Conservation (phyloP, 352 stramenopile genomes). For the Pythium sukuiense region DNA sequence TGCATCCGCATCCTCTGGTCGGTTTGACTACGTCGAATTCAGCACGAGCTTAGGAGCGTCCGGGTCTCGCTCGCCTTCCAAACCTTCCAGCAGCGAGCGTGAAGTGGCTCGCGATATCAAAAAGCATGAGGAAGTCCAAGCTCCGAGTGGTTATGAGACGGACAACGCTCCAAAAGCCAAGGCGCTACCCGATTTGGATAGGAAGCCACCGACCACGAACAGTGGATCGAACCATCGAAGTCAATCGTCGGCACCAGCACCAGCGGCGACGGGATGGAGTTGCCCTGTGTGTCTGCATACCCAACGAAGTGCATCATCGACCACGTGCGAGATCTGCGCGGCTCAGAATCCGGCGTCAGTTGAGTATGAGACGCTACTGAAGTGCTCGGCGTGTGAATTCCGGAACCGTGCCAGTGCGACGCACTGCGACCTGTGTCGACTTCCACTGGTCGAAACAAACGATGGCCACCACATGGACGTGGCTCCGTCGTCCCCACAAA, state of each 20-base stretch:
- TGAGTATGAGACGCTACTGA: constrained; percentile 47
- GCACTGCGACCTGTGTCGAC: constrained; percentile 58
- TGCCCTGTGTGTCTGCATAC: constrained; percentile 75
- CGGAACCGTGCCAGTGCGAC: constrained; percentile 49
- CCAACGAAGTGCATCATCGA: constrained; percentile 44
- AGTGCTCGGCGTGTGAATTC: constrained; percentile 68
- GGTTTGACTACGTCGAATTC: constrained; percentile 79
- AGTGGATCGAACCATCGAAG: background rate
- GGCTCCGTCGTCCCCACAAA: constrained; percentile 1
- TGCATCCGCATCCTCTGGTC: constrained; percentile 39
- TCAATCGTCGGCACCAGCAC: background rate
- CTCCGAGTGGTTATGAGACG: background rate
- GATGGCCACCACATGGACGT: background rate
- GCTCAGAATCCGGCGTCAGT: constrained; percentile 62
- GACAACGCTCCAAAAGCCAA: background rate
- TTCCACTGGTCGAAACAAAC: constrained; percentile 26
- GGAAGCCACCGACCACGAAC: background rate
- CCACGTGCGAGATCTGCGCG: constrained; percentile 71
- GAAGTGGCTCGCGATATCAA: background rate
- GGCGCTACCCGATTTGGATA: constrained; percentile 10
- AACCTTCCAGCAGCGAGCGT: background rate
- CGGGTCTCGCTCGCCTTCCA: background rate
- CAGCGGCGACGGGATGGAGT: constrained; percentile 35
- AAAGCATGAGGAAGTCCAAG: constrained; percentile 5
- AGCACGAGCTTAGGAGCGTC: constrained; percentile 33